Percentiles rank a stretch among this genome's conserved stretches.
Conservation (phyloP, 2,329 filamentous ascomycete genomes). For the Didymella glomerata region DNA sequence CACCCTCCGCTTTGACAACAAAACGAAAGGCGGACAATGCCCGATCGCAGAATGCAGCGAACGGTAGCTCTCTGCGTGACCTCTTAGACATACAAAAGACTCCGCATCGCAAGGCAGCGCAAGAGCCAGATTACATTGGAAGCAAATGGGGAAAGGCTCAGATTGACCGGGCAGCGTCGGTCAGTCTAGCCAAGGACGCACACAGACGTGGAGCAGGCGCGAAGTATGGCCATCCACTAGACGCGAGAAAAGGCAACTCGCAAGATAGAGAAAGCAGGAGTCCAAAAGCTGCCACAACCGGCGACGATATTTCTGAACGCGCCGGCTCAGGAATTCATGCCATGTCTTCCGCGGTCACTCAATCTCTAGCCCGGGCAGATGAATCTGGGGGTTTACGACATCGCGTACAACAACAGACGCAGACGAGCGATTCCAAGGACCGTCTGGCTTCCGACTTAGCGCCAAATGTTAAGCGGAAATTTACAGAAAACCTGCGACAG, state of each 20-base stretch:
- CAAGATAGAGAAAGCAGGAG: background rate
- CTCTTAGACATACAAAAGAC: background rate
- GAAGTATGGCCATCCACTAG: background rate
- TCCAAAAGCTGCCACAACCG: background rate
- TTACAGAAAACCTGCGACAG: background rate
- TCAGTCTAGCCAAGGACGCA: background rate
- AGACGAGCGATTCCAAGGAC: background rate
- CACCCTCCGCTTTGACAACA: background rate
- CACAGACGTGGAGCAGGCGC: constrained; percentile 6
- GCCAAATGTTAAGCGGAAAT: background rate
- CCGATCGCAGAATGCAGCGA: background rate
- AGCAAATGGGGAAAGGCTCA: background rate
- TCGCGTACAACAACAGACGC: background rate
- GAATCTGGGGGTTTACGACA: background rate
- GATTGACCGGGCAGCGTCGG: background rate
- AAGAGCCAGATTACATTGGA: background rate
- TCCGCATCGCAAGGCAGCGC: background rate
- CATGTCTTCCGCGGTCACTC: background rate
- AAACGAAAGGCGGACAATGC: background rate
- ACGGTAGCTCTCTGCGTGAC: background rate
- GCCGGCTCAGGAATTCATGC: background rate
- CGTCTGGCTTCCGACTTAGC: background rate
- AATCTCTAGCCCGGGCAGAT: background rate
- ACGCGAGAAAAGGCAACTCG: background rate
- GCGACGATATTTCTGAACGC: background rate